Conservation (phyloP, 495 filamentous ascomycete species). For the Usnea hakonensis region DNA sequence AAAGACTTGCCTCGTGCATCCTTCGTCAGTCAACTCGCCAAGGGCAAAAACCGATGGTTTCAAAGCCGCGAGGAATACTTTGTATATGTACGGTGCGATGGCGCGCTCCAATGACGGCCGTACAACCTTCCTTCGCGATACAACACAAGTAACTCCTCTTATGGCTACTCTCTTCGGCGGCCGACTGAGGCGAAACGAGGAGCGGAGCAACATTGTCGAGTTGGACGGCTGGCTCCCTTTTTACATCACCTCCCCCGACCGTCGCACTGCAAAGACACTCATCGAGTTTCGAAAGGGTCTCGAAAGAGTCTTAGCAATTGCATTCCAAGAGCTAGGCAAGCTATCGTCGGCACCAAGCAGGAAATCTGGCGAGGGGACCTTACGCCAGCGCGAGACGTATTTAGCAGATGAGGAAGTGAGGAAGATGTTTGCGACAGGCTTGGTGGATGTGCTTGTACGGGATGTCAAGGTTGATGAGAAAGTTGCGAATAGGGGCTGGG, state of each 20-base stretch:
- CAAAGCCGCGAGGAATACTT: slow-evolving; percentile 17
- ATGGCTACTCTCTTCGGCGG: slow-evolving; percentile 46
- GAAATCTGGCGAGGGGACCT: neutral
- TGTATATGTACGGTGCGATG: slow-evolving; percentile 36
- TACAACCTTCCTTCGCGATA: slow-evolving; percentile 37
- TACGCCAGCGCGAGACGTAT: slow-evolving; percentile 16
- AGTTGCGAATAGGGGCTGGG: slow-evolving; percentile 10
- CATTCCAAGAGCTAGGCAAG: slow-evolving; percentile 21
- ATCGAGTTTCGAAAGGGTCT: slow-evolving; percentile 40
- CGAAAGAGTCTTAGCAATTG: slow-evolving; percentile 22
- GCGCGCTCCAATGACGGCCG: slow-evolving; percentile 36
- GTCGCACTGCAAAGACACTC: slow-evolving; percentile 33
- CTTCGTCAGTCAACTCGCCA: slow-evolving; percentile 35
- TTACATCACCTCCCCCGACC: slow-evolving; percentile 23
- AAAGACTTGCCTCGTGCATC: slow-evolving; percentile 38
- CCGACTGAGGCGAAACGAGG: slow-evolving; percentile 23
- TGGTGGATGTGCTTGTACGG: slow-evolving; percentile 36
- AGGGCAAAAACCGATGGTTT: slow-evolving; percentile 11
- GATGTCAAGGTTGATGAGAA: slow-evolving; percentile 15
- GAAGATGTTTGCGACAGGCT: slow-evolving; percentile 32
- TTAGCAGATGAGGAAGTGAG: slow-evolving; percentile 36
- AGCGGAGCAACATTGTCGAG: slow-evolving; percentile 28
- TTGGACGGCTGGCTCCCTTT: slow-evolving; percentile 47
- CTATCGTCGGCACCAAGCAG: neutral
- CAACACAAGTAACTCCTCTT: slow-evolving; percentile 39